phyloP scores from a whole-genome alignment of 805 yeast genomes.

The Kodamaea restingae region DNA sequence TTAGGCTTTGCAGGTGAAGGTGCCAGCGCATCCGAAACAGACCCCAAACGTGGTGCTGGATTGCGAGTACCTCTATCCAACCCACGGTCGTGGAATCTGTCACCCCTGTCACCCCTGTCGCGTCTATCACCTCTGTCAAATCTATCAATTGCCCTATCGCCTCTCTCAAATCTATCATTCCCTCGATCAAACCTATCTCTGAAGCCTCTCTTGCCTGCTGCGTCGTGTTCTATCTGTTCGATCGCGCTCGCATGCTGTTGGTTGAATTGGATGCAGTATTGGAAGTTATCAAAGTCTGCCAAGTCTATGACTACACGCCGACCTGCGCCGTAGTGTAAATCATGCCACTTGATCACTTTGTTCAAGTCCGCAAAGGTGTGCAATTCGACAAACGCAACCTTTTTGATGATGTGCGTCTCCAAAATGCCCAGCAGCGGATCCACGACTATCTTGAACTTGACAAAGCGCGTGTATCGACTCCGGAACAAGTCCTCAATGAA shows the following conservation, averaged over 20 bases:
- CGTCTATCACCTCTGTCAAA: no score
- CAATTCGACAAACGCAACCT: constrained; percentile 63
- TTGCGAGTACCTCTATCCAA: neutral
- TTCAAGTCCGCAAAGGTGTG: constrained; percentile 47
- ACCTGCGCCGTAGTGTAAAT: constrained; percentile 45
- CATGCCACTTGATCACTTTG: constrained; percentile 61
- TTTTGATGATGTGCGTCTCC: constrained; percentile 38
- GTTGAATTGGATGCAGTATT: constrained; percentile 37
- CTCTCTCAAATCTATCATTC: no score
- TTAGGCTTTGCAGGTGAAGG: constrained; percentile 31
- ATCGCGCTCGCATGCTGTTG: constrained; percentile 31
- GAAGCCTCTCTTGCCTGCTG: constrained; percentile 8
- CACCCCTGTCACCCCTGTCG: no score
- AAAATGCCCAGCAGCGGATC: constrained; percentile 41
- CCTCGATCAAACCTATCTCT: no score
- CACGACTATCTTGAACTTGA: constrained; percentile 59
- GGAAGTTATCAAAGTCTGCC: constrained; percentile 41
- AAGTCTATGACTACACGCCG: constrained; percentile 36
- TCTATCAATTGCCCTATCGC: no score
- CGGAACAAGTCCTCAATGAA: constrained; percentile 57
- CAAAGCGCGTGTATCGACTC: constrained; percentile 55
- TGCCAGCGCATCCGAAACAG: neutral
- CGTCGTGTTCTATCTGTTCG: constrained; percentile 28
- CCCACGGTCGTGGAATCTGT: no score
- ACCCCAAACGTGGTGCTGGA: neutral